Conservation (phyloP, 345 rosid genomes). For the Hibiscus mutabilis region DNA sequence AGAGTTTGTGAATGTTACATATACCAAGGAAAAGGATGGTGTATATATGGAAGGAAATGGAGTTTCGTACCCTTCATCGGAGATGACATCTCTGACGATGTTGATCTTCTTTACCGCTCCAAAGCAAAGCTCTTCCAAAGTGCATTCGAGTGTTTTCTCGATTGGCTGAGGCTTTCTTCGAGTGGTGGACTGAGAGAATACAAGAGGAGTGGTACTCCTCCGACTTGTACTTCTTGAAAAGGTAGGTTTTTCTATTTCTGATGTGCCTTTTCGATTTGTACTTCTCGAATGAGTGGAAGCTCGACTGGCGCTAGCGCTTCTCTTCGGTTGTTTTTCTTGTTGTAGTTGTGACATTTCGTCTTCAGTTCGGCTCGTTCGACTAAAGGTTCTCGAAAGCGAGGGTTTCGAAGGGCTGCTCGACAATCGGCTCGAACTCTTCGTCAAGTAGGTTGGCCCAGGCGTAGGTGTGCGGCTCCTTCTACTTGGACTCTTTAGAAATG, state of each 20-base stretch:
- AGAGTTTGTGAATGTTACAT: not conserved
- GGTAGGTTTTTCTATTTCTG: slow-evolving; percentile 3
- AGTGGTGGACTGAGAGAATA: slow-evolving; percentile 63
- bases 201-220: slow-evolving; percentile 43
- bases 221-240: slow-evolving; percentile 37
- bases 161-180: slow-evolving; percentile 48
- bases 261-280: not conserved
- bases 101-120: slow-evolving; percentile 58
- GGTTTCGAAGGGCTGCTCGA: slow-evolving; percentile 14
- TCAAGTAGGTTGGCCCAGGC: slow-evolving; percentile 34
- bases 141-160: slow-evolving; percentile 66
- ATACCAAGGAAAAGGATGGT: not conserved
- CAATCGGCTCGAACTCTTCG: slow-evolving; percentile 19
- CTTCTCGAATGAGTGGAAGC: slow-evolving; percentile 14
- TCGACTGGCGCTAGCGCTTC: not conserved
- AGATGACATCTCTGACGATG: slow-evolving; percentile 49
- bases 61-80: slow-evolving; percentile 49
- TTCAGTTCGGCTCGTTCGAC: slow-evolving; percentile 22
- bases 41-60: not conserved
- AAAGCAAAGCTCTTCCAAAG: slow-evolving; percentile 63
- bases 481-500: slow-evolving; percentile 21
- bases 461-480: slow-evolving; percentile 46
- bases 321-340: not conserved
- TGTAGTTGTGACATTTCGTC: not conserved
- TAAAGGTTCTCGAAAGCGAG: slow-evolving; percentile 20